Base-by-base conservation (phyloP, 2,329 filamentous ascomycete species). In the Myriosclerotinia scirpicola region DNA sequence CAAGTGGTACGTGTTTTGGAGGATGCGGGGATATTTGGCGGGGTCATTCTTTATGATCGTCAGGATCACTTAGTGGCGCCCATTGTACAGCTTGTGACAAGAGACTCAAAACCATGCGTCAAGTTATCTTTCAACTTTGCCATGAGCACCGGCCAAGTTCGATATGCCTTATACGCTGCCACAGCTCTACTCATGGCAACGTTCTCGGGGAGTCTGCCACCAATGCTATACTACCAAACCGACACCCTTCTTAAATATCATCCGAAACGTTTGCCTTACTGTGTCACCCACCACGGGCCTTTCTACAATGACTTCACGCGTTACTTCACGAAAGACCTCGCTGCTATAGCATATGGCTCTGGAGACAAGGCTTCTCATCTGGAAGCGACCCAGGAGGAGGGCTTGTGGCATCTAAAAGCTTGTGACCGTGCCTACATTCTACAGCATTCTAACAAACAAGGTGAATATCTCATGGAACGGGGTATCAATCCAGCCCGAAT, bases 191-290 rank as follows among this genome's bases (percentile, higher is more conserved):
- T 69, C 40, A 20, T 61, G 38, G 53, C 56, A 36, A 54, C 48
- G 11, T 65, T 58, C n/a, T 26, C 54, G 3, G 42, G 42, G 6
- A 58, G 36, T 22, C 50, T 54, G 38, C 54, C 54, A 34, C 58
- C 68, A 34, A 69, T 69, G 22, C 50, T 69, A 34, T 69, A 69
- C 52, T 67, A 69, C 50, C 68, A 69, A 40, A 69, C 68, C 20
- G 68, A 69, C 36, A 69, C 66, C 22, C 67, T 69, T 12, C 59
- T 69, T 14, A 67, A 44, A 59, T 69, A 68, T 46, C 67, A 61
- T 54, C 68, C 68, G 3, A 64, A 66, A 8, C 61, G 63, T 36
- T 50, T 69, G 26, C 64, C 66, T 14, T 66, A 67, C 34, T 69
- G 68, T 34, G 68, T 69, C 22, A 69, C 68, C 26, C 68, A 69